These are phyloP conservation scores for Solanum dulcamara DNA, from an alignment of 257 asterid species.

Conservation along the genomic window DNA sequence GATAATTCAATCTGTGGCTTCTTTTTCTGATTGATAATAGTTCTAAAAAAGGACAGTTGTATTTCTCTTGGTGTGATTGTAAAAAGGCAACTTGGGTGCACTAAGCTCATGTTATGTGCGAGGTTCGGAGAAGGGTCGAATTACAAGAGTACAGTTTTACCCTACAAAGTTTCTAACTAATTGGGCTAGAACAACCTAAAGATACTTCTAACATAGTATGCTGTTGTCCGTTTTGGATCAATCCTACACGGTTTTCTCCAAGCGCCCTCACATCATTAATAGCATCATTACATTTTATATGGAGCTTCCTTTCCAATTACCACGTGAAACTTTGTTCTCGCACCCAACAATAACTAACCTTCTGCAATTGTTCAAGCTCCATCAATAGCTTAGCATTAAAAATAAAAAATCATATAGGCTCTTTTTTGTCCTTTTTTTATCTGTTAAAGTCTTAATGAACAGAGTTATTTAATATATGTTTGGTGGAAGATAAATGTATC, in stretches of 20 bases:
- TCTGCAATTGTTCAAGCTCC: background rate
- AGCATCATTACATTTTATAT: background rate
- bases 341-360: background rate
- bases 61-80: background rate
- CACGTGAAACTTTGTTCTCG: background rate
- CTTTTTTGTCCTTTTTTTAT: background rate
- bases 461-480: background rate
- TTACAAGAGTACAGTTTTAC: background rate
- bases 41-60: background rate
- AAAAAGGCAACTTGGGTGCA: fast-evolving
- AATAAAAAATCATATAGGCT: background rate
- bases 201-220: background rate
- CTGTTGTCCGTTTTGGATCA: background rate
- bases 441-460: background rate
- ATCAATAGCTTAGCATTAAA: background rate
- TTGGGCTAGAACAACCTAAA: background rate
- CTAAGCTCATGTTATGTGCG: background rate
- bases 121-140: no score
- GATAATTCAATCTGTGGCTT: background rate
- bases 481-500: background rate
- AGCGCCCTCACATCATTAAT: background rate
- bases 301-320: background rate
- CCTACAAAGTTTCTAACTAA: background rate
- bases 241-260: background rate
- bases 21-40: background rate